Base-by-base conservation (phyloP, 2,329 filamentous ascomycete genomes). In the Acrodontium crateriforme region DNA sequence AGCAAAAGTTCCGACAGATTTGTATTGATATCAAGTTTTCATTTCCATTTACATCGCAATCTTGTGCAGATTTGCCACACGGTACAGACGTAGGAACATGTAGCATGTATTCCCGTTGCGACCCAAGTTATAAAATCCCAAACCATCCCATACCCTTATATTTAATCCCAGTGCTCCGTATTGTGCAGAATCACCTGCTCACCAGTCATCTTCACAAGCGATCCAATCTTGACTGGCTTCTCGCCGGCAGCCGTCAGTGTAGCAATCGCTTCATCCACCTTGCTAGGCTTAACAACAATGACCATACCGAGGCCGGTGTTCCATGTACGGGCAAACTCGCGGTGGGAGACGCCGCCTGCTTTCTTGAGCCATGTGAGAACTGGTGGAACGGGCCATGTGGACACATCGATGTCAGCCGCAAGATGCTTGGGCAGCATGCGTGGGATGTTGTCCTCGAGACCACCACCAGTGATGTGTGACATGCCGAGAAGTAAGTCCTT, bases 261-360 rank as follows among this genome's bases (percentile, higher is more conserved):
- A 28, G 62, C 55, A 12, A 62, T 62, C 2, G 81, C 74, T 19
- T 65, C 61, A 5, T 70, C 65, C 2, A 65, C 80, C 41, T 78
- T 68, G 18, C 60, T 65, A 31, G 68, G 61, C 16, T 69, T 70
- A 3, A 94, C 82, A 4, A 84, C 83, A 16, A 85, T 64, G 5
- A 94, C 80, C 85, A 98, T 95, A 25, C 89, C 89, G 24, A 98
- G 62, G 27, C 89, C 89, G 6, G 78, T 84, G 62, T 98, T 98
- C 69, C 93, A 95, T 2, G 84, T 89, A 32, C 84, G 69, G 28
- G 78, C 83, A 70, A 95, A 91, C 60, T 98, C 89, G 7, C 62
- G 50, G 2, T 75, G 65, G 29, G 67, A 69, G 17, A 95, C 74
- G 35, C 78, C 78, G n/a, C 71, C 71, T 8, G 61, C 63, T 39